Conservation (phyloP, 2,329 filamentous ascomycete genomes). For the Colletotrichum gigasporum region DNA sequence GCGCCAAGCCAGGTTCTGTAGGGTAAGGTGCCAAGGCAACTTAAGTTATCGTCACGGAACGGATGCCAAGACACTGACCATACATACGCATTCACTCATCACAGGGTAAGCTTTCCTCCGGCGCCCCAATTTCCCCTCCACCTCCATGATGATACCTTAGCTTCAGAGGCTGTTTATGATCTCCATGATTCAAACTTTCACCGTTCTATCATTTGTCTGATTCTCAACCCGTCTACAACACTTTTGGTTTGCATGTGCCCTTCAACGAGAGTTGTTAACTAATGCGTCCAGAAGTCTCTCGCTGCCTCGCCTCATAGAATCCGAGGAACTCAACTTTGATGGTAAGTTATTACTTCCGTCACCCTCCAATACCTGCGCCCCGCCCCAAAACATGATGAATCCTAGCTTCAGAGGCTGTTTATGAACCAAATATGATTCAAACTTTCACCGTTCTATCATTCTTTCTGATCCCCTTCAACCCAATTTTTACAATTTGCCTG, state of each 20-base stretch:
- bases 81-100: too few relatives aligned
- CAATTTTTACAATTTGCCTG: not conserved
- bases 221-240: not conserved
- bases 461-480: conserved; percentile 12
- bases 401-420: conserved; percentile 56
- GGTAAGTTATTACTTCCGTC: not conserved
- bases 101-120: conserved; percentile 37
- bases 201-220: conserved; percentile 40
- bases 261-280: not conserved
- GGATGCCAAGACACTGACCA: too few relatives aligned
- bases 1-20: conserved; percentile 5
- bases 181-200: conserved; percentile 48
- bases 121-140: not conserved
- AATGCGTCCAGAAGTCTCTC: too few relatives aligned
- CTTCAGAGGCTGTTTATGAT: conserved; percentile 61
- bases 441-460: conserved; percentile 43
- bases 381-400: conserved; percentile 48
- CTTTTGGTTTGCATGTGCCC: not conserved
- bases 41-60: too few relatives aligned
- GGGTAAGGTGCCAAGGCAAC: too few relatives aligned
- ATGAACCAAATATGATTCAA: conserved; percentile 56
- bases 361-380: not conserved
- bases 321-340: not conserved
- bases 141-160: conserved; percentile 48
- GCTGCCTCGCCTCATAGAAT: not conserved